Percentiles rank a stretch among this genome's conserved stretches.
Conservation (phyloP, 1,284 basidiomycete species). For the Porogramme epimiltina region DNA sequence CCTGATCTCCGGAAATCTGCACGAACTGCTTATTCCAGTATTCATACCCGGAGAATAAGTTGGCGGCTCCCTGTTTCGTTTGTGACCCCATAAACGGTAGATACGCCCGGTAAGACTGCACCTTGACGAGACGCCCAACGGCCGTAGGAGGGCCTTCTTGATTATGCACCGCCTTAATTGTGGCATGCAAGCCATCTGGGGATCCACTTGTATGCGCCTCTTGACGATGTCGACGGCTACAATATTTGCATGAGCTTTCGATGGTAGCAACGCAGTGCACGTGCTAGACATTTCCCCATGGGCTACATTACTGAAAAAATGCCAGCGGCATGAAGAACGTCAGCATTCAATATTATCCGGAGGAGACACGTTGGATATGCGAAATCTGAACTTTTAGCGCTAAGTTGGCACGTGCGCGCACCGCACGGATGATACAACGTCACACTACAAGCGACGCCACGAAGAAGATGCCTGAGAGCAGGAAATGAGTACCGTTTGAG, state of each 20-base stretch:
- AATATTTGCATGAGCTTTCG: no score
- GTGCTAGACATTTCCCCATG: slow-evolving; percentile 77
- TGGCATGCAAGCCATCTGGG: slow-evolving; percentile 64
- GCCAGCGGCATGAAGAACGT: no score
- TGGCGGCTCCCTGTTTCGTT: slow-evolving; percentile 37
- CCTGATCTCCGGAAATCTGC: slow-evolving; percentile 69
- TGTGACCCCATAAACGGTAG: slow-evolving; percentile 10
- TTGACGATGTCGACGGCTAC: slow-evolving; percentile 89
- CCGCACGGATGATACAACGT: no score
- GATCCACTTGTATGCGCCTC: slow-evolving; percentile 90
- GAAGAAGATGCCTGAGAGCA: no score
- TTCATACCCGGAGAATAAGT: slow-evolving; percentile 85
- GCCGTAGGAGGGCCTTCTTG: slow-evolving; percentile 82
- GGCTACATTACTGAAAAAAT: slow-evolving; percentile 51
- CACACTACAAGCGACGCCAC: no score
- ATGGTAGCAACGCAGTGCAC: no score
- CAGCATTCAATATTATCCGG: no score
- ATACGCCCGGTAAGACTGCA: no score
- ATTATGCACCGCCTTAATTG: slow-evolving; percentile 76
- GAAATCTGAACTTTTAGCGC: no score
- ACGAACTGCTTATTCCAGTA: slow-evolving; percentile 83
- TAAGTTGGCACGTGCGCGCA: no score
- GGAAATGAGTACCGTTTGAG: no score
- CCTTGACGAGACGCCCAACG: slow-evolving; percentile 83
- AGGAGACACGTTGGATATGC: no score